phyloP scores from a whole-genome alignment of 2,329 filamentous ascomycete genomes.

The Xylariaceae sp. region DNA sequence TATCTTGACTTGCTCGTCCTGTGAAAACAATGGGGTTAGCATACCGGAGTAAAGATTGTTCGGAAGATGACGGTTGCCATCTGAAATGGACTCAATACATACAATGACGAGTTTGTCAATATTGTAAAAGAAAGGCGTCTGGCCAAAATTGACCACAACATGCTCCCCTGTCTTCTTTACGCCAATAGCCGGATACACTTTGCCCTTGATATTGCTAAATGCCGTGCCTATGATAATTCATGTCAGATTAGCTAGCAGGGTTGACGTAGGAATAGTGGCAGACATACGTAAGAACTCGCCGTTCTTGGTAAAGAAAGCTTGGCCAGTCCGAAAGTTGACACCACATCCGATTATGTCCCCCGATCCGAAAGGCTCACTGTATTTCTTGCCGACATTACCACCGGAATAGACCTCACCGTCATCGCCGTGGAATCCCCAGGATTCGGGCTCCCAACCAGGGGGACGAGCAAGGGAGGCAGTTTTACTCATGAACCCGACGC shows the following conservation, averaged over 20 bases:
- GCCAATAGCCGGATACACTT: constrained; percentile 64
- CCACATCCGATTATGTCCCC: constrained; percentile 62
- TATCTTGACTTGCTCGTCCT: constrained; percentile 60
- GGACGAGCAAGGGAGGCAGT: constrained; percentile 51
- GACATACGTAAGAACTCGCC: constrained; percentile 52
- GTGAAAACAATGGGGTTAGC: constrained; percentile 10
- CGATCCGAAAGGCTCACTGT: constrained; percentile 51
- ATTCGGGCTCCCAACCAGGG: constrained; percentile 64
- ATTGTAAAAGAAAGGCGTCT: constrained; percentile 80
- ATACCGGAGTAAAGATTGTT: not conserved
- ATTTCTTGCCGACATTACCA: constrained; percentile 53
- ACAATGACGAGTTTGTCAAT: constrained; percentile 84
- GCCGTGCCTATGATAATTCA: constrained; percentile 55
- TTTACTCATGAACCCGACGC: constrained; percentile 58
- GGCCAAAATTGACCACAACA: constrained; percentile 62
- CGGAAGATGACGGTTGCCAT: not conserved
- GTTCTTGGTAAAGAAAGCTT: constrained; percentile 68
- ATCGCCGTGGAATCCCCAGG: constrained; percentile 67
- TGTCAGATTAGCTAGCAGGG: constrained; percentile 3
- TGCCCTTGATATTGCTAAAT: constrained; percentile 62
- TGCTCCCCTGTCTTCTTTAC: constrained; percentile 62
- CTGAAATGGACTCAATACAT: constrained; percentile 28
- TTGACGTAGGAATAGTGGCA: not conserved
- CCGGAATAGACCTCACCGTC: constrained; percentile 60
- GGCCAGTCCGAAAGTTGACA: constrained; percentile 60